Evolutionary conservation across 2,329 filamentous ascomycete species (phyloP), one percentile per base, ranked within the genome.

Genomic region (Penicillium expansum): DNA sequence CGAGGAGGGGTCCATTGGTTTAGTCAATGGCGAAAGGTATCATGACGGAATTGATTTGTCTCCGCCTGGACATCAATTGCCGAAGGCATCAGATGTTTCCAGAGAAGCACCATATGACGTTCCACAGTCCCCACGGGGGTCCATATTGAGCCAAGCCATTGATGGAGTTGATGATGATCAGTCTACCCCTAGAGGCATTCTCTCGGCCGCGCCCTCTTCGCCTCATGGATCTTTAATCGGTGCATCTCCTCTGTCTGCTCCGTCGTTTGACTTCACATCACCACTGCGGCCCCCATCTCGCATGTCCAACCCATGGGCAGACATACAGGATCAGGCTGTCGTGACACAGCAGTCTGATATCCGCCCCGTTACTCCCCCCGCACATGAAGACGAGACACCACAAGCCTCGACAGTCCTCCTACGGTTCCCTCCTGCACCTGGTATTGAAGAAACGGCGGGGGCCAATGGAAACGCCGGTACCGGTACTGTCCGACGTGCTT

Each of bases 1-100:
- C 41, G 86, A 88, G 67, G 86, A 88, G 68, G 81, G 80, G 62
- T 76, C 69, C 47, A 77, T 76, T 66, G 74, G 73, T 52, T 67
- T 76, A 59, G 57, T 73, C 56, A 64, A 71, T 62, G 71, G 71
- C 35, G 75, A 78, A 53, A 64, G 65, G 11, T 76, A 76, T 52
- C 69, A 63, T 13, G 74, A 76, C 39, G 61, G 67, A 2, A 52
- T 75, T 60, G 72, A 72, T 52, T 41, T 74, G 47, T 64, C 69
- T 18, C 65, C 69, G 7, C 61, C 65, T 14, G 62, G 58, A 5
- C 62, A 56, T 20, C 64, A 59, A 24, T 43, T 55, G 4, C 63
- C 63, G 16, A 69, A 68, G 39, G 38, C 52, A 5, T 48, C 59
- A 6, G 59, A 62, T n/a, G 56, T 54, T 24, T 45, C 47, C 6